phyloP scores from a whole-genome alignment of 192 early-diverging fungal genomes.

The Coemansia sp. region DNA sequence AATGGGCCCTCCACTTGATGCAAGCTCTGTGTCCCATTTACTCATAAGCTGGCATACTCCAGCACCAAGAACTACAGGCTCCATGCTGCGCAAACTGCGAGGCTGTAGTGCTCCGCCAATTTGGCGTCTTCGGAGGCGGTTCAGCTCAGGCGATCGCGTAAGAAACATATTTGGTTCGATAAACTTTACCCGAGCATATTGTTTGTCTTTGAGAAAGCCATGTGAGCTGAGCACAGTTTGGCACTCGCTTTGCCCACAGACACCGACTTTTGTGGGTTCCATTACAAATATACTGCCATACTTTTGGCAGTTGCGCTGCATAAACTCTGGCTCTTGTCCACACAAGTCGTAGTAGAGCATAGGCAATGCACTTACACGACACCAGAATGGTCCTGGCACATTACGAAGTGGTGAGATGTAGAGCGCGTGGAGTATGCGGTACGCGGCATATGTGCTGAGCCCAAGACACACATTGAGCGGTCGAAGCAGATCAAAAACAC shows the following conservation, averaged over 20 bases:
- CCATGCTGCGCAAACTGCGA: conserved; percentile 30
- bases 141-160: conserved; percentile 40
- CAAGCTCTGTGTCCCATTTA: no score
- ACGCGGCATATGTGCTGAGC: conserved; percentile 25
- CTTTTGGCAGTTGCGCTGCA: conserved; percentile 24
- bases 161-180: conserved; percentile 40
- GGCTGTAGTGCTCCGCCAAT: conserved; percentile 31
- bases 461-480: conserved; percentile 23
- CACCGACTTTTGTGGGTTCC: conserved; percentile 26
- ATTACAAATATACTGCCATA: conserved; percentile 46
- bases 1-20: neutral
- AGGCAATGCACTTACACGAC: conserved; percentile 32
- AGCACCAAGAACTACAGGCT: conserved; percentile 1
- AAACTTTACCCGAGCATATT: conserved; percentile 33
- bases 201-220: conserved; percentile 32
- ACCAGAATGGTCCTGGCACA: conserved; percentile 38
- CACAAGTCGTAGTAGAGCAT: conserved; percentile 26
- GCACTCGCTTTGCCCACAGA: conserved; percentile 37
- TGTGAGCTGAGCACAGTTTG: conserved; percentile 32
- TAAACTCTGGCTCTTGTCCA: conserved; percentile 39
- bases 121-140: conserved; percentile 30
- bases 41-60: no score
- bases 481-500: conserved; percentile 6
- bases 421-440: conserved; percentile 26
- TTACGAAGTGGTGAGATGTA: conserved; percentile 42